phyloP scores from a whole-genome alignment of 805 yeast species.

The Starmerella khaoyaiensis region DNA sequence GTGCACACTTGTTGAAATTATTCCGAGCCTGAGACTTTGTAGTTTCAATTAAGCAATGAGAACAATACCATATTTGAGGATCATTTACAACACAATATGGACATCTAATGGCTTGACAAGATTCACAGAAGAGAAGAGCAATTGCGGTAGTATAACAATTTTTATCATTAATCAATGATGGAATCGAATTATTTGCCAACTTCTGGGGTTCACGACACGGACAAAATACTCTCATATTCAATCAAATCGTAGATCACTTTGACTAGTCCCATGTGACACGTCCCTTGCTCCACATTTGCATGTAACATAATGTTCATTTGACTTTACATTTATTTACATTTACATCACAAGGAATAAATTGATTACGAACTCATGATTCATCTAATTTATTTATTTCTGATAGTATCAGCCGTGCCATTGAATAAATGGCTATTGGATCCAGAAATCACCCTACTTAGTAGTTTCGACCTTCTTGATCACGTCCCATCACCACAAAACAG shows the following conservation, averaged over 20 bases:
- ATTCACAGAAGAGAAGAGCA: slow-evolving; percentile 28
- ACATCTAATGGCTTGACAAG: slow-evolving; percentile 29
- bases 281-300: too few relatives aligned
- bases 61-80: slow-evolving; percentile 28
- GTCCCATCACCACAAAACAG: slow-evolving; percentile 13
- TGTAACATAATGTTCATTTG: too few relatives aligned
- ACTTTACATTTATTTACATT: too few relatives aligned
- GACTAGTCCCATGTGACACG: too few relatives aligned
- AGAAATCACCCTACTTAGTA: slow-evolving; percentile 2
- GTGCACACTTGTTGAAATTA: slow-evolving; percentile 23
- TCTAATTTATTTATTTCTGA: background rate
- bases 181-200: slow-evolving; percentile 3
- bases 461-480: slow-evolving; percentile 8
- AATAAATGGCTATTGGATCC: slow-evolving; percentile 9
- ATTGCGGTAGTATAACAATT: slow-evolving; percentile 23
- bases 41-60: slow-evolving; percentile 28
- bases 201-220: slow-evolving; percentile 13
- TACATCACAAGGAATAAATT: background rate
- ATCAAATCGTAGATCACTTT: too few relatives aligned
- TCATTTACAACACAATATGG: slow-evolving; percentile 28
- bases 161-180: slow-evolving; percentile 2
- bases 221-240: slow-evolving; percentile 11
- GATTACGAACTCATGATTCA: background rate
- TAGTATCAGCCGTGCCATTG: too few relatives aligned
- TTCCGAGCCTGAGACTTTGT: slow-evolving; percentile 22